These are phyloP conservation scores for Knoxdaviesia proteae DNA, from an alignment of 2,329 filamentous ascomycete genomes.

Conservation along the genomic window DNA sequence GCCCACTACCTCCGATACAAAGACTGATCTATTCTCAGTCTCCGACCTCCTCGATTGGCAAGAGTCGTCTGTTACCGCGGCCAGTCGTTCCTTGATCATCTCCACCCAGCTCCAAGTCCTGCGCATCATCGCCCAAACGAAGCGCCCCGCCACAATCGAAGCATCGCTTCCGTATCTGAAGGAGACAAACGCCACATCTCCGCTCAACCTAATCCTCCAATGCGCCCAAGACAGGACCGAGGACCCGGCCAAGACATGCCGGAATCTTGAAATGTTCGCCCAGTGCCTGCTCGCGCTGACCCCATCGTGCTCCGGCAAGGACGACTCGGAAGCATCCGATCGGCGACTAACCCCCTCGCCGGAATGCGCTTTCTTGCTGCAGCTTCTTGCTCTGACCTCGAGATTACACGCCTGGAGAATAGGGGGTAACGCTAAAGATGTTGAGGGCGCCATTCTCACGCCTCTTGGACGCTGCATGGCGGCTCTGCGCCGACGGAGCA, in stretches of 20 bases:
- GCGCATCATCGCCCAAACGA: constrained; percentile 37
- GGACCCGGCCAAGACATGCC: constrained; percentile 34
- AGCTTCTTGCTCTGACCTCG: constrained; percentile 38
- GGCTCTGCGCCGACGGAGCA: constrained; percentile 29
- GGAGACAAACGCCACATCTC: constrained; percentile 31
- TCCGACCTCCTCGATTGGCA: constrained; percentile 42
- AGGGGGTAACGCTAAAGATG: constrained; percentile 34
- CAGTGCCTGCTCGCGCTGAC: constrained; percentile 44
- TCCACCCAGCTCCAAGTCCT: constrained; percentile 44
- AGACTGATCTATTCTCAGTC: constrained; percentile 15
- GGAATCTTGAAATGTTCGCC: constrained; percentile 45
- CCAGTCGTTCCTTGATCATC: constrained; percentile 33
- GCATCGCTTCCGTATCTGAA: constrained; percentile 32
- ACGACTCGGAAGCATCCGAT: constrained; percentile 35
- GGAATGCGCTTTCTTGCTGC: constrained; percentile 36
- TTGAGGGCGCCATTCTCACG: constrained; percentile 42
- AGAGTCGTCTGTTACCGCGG: constrained; percentile 17
- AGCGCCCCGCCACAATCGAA: constrained; percentile 38
- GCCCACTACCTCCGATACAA: constrained; percentile 10
- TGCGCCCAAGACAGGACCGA: constrained; percentile 20
- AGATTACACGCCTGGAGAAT: constrained; percentile 47
- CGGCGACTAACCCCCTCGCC: constrained; percentile 34
- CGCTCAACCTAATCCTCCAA: constrained; percentile 31
- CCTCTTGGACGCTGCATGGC: constrained; percentile 42
- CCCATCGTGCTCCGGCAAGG: constrained; percentile 42